A percentile compares a stretch with the other conserved stretches of the same genome.
Conservation (phyloP, 352 stramenopile genomes). For the Blastocystis hominis region DNA sequence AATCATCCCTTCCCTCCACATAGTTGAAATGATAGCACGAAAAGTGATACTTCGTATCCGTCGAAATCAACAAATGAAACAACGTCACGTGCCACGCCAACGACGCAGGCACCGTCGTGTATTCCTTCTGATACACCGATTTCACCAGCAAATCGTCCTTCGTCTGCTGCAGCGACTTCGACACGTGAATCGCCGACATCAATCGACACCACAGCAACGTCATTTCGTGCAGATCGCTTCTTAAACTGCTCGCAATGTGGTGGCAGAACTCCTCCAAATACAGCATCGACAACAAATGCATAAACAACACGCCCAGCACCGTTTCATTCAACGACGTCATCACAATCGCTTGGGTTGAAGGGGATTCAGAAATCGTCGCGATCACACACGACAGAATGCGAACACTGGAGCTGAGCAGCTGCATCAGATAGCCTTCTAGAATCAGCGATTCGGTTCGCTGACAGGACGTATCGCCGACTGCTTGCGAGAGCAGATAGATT, state of each 20-base stretch:
- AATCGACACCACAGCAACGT: neutral
- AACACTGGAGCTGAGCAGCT: neutral
- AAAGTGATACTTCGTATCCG: constrained; percentile 29
- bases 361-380: neutral
- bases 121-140: neutral
- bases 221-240: neutral
- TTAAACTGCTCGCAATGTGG: neutral
- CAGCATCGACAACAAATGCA: neutral
- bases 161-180: neutral
- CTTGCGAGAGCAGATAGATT: constrained; percentile 35
- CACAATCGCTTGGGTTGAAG: neutral
- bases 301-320: neutral
- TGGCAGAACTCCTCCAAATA: neutral
- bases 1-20: constrained; percentile 15
- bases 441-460: constrained; percentile 46
- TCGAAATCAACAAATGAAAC: constrained; percentile 2
- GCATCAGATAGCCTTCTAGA: constrained; percentile 39
- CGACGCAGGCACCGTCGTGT: neutral
- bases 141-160: neutral
- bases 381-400: neutral
- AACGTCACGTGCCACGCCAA: neutral
- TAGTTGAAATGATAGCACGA: constrained; percentile 25
- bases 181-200: neutral
- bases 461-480: neutral
- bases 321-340: constrained; percentile 4